These are phyloP conservation scores for Populus tremula DNA, from an alignment of 345 rosid genomes.

Conservation along the genomic window DNA sequence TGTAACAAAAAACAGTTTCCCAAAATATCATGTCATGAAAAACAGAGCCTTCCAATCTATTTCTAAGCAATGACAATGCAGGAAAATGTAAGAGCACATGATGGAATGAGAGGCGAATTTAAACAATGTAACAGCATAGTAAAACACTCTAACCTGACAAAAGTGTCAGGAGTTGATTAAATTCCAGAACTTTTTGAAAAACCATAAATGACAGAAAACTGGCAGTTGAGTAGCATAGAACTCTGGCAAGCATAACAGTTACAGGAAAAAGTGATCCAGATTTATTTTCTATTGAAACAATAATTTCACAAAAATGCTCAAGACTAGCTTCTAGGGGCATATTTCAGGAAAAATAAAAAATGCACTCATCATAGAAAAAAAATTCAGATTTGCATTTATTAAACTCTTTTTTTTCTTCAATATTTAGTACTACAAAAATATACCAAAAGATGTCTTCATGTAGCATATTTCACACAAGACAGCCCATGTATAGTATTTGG, in stretches of 20 bases:
- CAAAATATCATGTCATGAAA: not conserved
- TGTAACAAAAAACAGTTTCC: not conserved
- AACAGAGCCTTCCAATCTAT: not conserved
- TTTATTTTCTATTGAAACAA: not conserved
- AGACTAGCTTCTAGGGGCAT: not conserved
- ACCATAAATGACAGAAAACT: not conserved
- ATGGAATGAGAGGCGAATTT: not conserved
- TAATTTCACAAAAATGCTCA: not conserved
- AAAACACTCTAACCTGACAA: constrained; percentile 4
- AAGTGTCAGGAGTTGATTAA: not conserved
- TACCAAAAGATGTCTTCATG: not conserved
- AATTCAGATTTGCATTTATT: not conserved
- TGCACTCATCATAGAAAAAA: not conserved
- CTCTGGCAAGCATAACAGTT: not conserved
- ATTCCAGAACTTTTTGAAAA: not conserved
- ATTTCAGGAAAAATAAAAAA: not conserved
- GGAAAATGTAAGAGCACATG: not conserved
- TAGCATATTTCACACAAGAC: not conserved
- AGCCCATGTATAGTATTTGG: not conserved
- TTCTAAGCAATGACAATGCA: not conserved
- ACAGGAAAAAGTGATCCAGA: not conserved
- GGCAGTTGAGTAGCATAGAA: not conserved
- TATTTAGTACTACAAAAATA: not conserved
- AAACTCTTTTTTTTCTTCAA: not conserved
- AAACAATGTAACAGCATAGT: not conserved